Base-by-base conservation (phyloP, 2,329 filamentous ascomycete genomes). In the Microsporum ferrugineum region DNA sequence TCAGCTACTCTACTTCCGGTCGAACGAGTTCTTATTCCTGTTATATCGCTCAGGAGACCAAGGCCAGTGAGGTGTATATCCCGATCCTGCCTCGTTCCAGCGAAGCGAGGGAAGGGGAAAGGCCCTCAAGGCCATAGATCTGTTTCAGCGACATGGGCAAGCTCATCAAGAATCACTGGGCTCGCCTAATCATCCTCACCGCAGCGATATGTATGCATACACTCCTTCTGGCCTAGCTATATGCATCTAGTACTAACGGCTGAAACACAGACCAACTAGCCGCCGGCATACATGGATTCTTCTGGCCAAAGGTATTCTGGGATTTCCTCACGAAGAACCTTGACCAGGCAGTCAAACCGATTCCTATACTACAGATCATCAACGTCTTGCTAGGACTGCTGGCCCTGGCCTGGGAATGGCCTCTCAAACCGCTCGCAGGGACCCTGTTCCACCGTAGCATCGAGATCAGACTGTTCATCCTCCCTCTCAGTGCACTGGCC, bases 101-200 rank as follows among this genome's bases (percentile, higher is more conserved):
- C 2, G 45, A 49, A 27, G 45, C n/a, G 27, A 55, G 51, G 7
- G 23, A 5, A 3, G 36, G 29, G 5, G 41, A 49, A 51, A 31
- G 45, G 27, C 7, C 23, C 23, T n/a, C 23, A 61, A 43, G 39
- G 4, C 56, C 55, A 8, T 51, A 14, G 5, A 17, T 27, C 27
- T 23, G 3, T 31, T 23, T 51, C 7, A 31, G 33, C 14, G 61
- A 38, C 34, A 99, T 99, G 94, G 94, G 94, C 76, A 94, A 88
- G 77, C 86, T 99, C 72, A 97, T 99, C 80, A 99, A 99, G 83
- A 97, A 97, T 80, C 94, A 99, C 80, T 96, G 90, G 90, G 94
- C 91, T 68, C 88, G 94, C 64, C 86, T 99, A 70, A 94, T 99
- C 71, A 83, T 95, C 75, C 80, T 99, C 72, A 89, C 89, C 33